phyloP scores from a whole-genome alignment of 2,329 filamentous ascomycete species.

The Epichloe glyceriae region DNA sequence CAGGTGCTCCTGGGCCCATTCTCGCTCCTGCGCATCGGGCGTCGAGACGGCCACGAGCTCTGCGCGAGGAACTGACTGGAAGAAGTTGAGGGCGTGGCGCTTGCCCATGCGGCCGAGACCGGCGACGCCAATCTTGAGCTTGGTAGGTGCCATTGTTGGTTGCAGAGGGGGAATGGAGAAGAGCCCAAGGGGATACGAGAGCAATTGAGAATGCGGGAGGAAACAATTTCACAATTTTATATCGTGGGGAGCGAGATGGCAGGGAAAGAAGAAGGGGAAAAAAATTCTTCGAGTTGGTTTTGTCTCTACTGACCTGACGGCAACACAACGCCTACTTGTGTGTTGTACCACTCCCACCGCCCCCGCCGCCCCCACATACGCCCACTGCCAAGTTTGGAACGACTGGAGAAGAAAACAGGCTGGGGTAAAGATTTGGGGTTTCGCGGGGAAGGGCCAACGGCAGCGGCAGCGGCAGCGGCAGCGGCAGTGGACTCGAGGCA shows the following conservation, averaged over 20 bases:
- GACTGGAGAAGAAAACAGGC: not conserved
- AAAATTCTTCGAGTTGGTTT: too few species aligned
- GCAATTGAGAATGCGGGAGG: not conserved
- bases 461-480: too few species aligned
- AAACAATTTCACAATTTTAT: not conserved
- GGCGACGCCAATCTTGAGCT: constrained; percentile 31
- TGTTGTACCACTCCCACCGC: too few species aligned
- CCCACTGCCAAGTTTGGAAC: too few species aligned
- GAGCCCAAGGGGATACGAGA: not conserved
- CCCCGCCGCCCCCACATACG: too few species aligned
- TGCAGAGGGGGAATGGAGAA: not conserved
- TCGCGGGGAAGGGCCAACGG: not conserved
- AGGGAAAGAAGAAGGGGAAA: too few species aligned
- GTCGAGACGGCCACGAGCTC: constrained; percentile 36
- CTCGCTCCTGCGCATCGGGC: constrained; percentile 28
- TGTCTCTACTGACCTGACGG: too few species aligned
- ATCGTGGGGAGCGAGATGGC: not conserved
- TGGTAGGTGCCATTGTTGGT: constrained; percentile 12
- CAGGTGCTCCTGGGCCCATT: constrained; percentile 31
- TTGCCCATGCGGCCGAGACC: constrained; percentile 41
- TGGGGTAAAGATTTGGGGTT: not conserved
- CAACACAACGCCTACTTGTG: too few species aligned
- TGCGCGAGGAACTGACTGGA: constrained; percentile 31
- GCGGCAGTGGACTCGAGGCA: too few species aligned
- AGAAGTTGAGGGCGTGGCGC: constrained; percentile 36